Evolutionary conservation across 75 land plant species (phyloP), one percentile per base, ranked within the genome.

Genomic region (Selaginella tamariscina): DNA sequence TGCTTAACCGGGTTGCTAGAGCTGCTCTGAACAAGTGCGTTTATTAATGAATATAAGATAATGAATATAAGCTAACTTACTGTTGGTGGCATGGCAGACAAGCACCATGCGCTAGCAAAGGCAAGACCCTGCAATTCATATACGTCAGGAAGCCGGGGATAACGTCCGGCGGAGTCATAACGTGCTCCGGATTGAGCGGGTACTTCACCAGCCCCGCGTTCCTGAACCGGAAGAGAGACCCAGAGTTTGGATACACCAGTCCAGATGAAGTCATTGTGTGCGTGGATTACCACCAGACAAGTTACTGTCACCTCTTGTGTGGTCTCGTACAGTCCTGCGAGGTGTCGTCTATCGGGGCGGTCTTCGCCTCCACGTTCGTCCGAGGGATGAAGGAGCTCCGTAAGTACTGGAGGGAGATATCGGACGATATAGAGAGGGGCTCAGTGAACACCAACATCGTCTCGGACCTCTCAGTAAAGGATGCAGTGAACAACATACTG

Each of bases 341-440:
- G 8, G 62, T 59, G 9, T 8, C 21, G 2, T 23, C 23, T 9
- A 59, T 59, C 24, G 62, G 62, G 9, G 62, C 62, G 26, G 21
- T n/a, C 62, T 59, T 59, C 26, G 62, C 62, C 62, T 59, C 62
- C 26, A 27, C 62, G 5, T n/a, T 59, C 21, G 62, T 59, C 62
- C 23, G 26, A 27, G 21, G 27, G 8, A 5, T 59, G 9, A 59
- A 27, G 26, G 26, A 5, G 8, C 26, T 59, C 23, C 5, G 23
- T 8, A 9, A 59, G 8, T n/a, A 2, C 62, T 59, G 62, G 62
- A 5, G 23, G 23, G 62, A 59, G 8, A 2, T 59, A 5, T 21
- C 18, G 8, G 62, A 8, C 8, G 62, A 59, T 21, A 59, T 59
- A 8, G 26, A 27, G 26, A 59, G 18, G 9, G 62, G 62, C 62